These are phyloP conservation scores for Pseudoneurospora amorphoporcata DNA, from an alignment of 495 filamentous ascomycete species.

Conservation along the genomic window DNA sequence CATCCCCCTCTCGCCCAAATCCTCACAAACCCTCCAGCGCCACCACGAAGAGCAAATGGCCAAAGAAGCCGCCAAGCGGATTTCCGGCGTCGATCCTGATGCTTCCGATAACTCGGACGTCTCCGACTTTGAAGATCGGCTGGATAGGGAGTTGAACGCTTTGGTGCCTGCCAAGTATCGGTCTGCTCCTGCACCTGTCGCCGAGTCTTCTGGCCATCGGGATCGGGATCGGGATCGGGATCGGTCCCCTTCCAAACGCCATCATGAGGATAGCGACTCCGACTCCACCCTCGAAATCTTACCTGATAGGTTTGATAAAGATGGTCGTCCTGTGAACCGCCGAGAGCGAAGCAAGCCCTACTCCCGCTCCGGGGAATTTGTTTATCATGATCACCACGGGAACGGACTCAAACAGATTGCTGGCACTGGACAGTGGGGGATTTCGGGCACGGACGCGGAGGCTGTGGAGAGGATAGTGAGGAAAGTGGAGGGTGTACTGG, in stretches of 20 bases:
- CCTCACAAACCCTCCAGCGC: conserved; percentile 27
- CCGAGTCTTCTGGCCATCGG: conserved; percentile 1
- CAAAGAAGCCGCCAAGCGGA: conserved; percentile 9
- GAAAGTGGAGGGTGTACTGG: conserved; percentile 25
- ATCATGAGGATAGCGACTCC: conserved; percentile 21
- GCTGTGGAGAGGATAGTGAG: conserved; percentile 22
- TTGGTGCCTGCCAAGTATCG: conserved; percentile 24
- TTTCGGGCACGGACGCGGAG: conserved; percentile 21
- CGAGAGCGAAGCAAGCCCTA: background rate
- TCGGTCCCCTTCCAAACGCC: conserved; percentile 11
- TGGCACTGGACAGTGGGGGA: conserved; percentile 17
- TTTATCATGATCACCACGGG: conserved; percentile 12
- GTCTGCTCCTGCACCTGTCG: conserved; percentile 22
- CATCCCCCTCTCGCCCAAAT: conserved; percentile 33
- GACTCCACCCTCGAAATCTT: conserved; percentile 35
- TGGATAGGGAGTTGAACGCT: background rate
- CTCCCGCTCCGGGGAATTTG: conserved; percentile 19
- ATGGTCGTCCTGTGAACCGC: conserved; percentile 40
- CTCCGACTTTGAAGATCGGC: background rate
- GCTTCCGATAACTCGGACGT: background rate
- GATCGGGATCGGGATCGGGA: conserved; percentile 5
- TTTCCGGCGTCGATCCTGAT: conserved; percentile 2
- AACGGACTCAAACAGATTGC: background rate
- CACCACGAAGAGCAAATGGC: conserved; percentile 19
- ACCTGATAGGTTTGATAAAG: conserved; percentile 55